Evolutionary conservation across 768 basidiomycete genomes (phyloP).

Genomic region (Mycena olivaceomarginata): DNA sequence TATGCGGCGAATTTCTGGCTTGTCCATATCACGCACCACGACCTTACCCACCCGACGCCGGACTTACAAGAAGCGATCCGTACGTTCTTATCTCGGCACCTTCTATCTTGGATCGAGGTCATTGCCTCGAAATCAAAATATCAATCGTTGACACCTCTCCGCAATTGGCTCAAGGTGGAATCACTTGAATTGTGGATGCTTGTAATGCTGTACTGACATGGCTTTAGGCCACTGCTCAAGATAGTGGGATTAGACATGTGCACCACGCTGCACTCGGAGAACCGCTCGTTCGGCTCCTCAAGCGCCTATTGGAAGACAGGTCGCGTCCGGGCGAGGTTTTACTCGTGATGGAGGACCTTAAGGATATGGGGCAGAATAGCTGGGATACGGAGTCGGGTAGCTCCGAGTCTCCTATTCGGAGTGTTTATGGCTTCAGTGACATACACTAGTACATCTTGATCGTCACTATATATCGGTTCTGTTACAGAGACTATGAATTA

Average conservation of each 20-base stretch:
- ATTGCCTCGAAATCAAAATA: conserved; percentile 1
- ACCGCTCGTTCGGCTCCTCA: background rate
- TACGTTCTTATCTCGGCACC: background rate
- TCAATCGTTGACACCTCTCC: background rate
- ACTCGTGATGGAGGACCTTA: background rate
- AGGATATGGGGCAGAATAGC: conserved; percentile 24
- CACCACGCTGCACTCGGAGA: background rate
- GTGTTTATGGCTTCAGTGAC: no score
- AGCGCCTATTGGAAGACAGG: background rate
- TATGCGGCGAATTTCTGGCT: conserved; percentile 6
- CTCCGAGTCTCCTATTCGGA: no score
- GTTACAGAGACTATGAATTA: no score
- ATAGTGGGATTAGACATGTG: background rate
- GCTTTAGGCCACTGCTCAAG: no score
- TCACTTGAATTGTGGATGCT: no score
- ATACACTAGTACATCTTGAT: no score
- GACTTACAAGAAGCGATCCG: background rate
- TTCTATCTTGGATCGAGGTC: conserved; percentile 4
- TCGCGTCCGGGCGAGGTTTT: background rate
- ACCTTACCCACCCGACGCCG: background rate
- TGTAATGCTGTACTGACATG: no score
- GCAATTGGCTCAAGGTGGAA: background rate
- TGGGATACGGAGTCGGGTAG: no score
- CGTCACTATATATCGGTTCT: no score
- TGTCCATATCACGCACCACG: background rate